These are phyloP conservation scores for Apiotrichum gracile DNA, from an alignment of 1,284 basidiomycete genomes.

Conservation along the genomic window DNA sequence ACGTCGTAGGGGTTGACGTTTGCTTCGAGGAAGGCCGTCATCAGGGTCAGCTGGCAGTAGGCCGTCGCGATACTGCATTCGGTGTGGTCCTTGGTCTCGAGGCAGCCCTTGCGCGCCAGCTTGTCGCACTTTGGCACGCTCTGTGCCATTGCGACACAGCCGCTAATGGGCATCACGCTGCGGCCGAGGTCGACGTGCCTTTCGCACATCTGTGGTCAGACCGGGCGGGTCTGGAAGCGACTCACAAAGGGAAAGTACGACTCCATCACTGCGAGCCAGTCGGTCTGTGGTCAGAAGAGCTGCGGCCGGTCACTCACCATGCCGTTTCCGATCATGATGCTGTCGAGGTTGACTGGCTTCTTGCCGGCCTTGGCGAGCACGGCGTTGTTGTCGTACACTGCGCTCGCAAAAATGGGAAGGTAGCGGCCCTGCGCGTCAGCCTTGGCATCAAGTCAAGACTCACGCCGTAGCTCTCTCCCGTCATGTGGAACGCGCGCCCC, in stretches of 20 bases:
- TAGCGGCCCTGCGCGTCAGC: slow-evolving; percentile 58
- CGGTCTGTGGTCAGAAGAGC: background rate
- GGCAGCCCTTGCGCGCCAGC: slow-evolving; percentile 24
- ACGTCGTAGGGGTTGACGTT: slow-evolving; percentile 57
- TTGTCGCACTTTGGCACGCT: slow-evolving; percentile 38
- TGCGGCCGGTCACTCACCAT: background rate
- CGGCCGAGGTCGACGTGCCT: slow-evolving; percentile 32
- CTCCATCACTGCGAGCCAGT: no score
- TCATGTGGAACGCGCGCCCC: slow-evolving; percentile 60
- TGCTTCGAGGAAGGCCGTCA: slow-evolving; percentile 32
- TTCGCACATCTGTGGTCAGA: slow-evolving; percentile 20
- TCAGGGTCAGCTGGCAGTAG: slow-evolving; percentile 54
- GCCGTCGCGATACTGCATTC: slow-evolving; percentile 56
- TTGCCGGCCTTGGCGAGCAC: slow-evolving; percentile 55
- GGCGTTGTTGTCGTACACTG: slow-evolving; percentile 71
- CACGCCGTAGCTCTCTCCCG: slow-evolving; percentile 55
- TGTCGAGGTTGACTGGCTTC: slow-evolving; percentile 69
- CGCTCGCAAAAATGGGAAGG: slow-evolving; percentile 72
- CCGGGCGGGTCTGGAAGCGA: no score
- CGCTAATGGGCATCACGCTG: slow-evolving; percentile 30
- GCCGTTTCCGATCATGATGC: slow-evolving; percentile 64
- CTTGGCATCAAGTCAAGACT: slow-evolving; percentile 4
- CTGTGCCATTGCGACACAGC: slow-evolving; percentile 39
- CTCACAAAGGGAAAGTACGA: slow-evolving; percentile 5
- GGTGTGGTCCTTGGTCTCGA: slow-evolving; percentile 52